These are phyloP conservation scores for Chrysosporium queenslandicum DNA, from an alignment of 2,329 filamentous ascomycete genomes.

Conservation along the genomic window DNA sequence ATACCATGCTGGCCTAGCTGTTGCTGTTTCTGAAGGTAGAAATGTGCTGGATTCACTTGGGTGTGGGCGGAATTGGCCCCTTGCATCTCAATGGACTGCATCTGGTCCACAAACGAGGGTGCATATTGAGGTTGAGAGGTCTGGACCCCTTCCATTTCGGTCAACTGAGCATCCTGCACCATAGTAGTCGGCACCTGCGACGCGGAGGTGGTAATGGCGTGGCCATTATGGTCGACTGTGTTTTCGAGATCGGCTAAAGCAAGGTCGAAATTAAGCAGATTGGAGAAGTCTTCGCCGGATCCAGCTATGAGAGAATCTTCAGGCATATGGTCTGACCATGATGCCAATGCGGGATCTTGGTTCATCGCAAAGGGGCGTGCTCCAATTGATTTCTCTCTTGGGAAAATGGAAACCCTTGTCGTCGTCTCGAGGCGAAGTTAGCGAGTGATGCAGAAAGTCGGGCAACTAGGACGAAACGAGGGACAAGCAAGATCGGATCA, in stretches of 20 bases:
- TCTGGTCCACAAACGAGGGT: constrained; percentile 6
- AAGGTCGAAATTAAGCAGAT: constrained; percentile 41
- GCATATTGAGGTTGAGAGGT: constrained; percentile 11
- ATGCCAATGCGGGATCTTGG: constrained; percentile 28
- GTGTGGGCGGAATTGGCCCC: constrained; percentile 2
- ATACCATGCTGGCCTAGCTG: constrained; percentile 20
- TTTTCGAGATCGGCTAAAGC: constrained; percentile 36
- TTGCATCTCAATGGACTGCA: constrained; percentile 16
- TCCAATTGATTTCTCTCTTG: neutral
- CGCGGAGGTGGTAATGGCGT: constrained; percentile 29
- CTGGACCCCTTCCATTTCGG: constrained; percentile 15
- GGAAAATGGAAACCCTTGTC: neutral
- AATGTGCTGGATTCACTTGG: constrained; percentile 10
- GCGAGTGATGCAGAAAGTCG: neutral
- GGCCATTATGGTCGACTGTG: constrained; percentile 30
- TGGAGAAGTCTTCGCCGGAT: constrained; percentile 40
- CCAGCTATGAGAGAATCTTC: constrained; percentile 33
- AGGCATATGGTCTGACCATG: constrained; percentile 34
- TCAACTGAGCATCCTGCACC: constrained; percentile 14
- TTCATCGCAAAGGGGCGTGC: constrained; percentile 27
- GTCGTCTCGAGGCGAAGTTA: neutral
- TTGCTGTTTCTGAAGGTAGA: constrained; percentile 11
- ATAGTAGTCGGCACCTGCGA: constrained; percentile 12
- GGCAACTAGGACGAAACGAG: neutral
- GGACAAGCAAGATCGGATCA: neutral